phyloP scores from a whole-genome alignment of 768 basidiomycete genomes.

The Lactarius psammicola region DNA sequence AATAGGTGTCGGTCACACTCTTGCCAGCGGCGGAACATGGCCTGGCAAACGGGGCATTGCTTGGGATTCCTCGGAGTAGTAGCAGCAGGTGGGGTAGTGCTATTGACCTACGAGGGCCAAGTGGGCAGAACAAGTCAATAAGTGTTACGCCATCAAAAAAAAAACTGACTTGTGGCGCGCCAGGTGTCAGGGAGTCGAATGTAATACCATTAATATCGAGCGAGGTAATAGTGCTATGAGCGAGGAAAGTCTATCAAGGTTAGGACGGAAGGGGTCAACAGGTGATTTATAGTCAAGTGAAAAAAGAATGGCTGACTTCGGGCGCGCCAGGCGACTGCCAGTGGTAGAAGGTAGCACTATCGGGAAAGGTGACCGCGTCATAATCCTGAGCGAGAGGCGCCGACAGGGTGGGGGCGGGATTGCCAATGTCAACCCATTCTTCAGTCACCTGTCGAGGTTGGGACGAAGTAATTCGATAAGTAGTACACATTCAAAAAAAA shows the following conservation, averaged over 20 bases:
- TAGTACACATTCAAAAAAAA: not conserved
- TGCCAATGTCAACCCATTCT: not conserved
- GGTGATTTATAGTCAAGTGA: too few relatives aligned
- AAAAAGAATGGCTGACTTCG: not conserved
- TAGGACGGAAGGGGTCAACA: too few relatives aligned
- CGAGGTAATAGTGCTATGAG: too few relatives aligned
- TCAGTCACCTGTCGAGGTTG: not conserved
- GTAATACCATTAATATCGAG: too few relatives aligned
- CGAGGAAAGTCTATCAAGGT: too few relatives aligned
- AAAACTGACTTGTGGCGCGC: too few relatives aligned
- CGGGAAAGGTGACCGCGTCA: not conserved
- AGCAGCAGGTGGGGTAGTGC: not conserved
- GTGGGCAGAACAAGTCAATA: too few relatives aligned
- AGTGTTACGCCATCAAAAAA: too few relatives aligned
- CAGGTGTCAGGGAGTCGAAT: too few relatives aligned
- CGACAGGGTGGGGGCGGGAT: not conserved
- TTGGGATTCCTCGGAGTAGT: not conserved
- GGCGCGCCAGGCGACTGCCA: not conserved
- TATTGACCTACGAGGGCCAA: not conserved
- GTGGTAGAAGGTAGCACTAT: not conserved
- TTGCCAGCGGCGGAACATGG: not conserved
- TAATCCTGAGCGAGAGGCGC: not conserved
- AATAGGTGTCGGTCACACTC: not conserved
- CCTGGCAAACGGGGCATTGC: not conserved
- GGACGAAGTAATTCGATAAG: not conserved